Percentiles rank a stretch among this genome's conserved stretches.
These are phyloP conservation scores for Didymella glomerata DNA, from an alignment of 2,329 filamentous ascomycete species.

Conservation along the genomic window DNA sequence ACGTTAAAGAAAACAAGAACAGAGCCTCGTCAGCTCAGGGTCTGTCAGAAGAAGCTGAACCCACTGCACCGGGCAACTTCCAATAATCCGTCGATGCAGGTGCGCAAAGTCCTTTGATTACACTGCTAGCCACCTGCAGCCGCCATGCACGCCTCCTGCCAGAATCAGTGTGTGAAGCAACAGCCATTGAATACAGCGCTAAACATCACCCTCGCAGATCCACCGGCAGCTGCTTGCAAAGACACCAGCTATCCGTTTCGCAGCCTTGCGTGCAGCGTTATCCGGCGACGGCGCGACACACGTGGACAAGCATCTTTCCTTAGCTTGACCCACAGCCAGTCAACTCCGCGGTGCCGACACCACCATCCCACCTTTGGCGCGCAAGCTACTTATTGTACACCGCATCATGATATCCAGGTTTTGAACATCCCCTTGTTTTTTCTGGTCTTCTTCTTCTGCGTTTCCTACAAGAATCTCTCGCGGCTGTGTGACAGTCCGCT, in stretches of 20 bases:
- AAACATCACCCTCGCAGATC: slow-evolving; percentile 24
- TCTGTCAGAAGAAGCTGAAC: not conserved
- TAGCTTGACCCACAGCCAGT: slow-evolving; percentile 10
- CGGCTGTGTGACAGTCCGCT: not conserved
- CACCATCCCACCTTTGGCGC: slow-evolving; percentile 19
- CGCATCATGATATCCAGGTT: slow-evolving; percentile 16
- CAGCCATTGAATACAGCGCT: slow-evolving; percentile 24
- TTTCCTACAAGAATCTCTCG: not conserved
- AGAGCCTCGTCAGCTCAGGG: not conserved
- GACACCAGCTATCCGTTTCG: slow-evolving; percentile 14
- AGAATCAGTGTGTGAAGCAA: slow-evolving; percentile 17
- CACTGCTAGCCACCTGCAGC: slow-evolving; percentile 18
- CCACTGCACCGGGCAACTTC: slow-evolving; percentile 7
- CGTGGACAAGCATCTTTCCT: slow-evolving; percentile 17
- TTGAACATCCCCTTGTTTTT: slow-evolving; percentile 2
- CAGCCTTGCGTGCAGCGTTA: slow-evolving; percentile 7
- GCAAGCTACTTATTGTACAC: slow-evolving; percentile 16
- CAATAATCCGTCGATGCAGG: slow-evolving; percentile 3
- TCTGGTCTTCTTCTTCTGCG: slow-evolving; percentile 1
- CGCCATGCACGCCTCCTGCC: slow-evolving; percentile 14
- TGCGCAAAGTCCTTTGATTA: not conserved
- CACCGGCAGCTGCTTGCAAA: slow-evolving; percentile 11
- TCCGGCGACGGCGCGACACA: slow-evolving; percentile 11
- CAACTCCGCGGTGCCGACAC: slow-evolving; percentile 11
- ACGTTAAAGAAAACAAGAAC: not conserved